Percentiles rank a stretch among this genome's conserved stretches.
These are phyloP conservation scores for Talaromyces sp. DNA, from an alignment of 2,329 filamentous ascomycete species.

Conservation along the genomic window DNA sequence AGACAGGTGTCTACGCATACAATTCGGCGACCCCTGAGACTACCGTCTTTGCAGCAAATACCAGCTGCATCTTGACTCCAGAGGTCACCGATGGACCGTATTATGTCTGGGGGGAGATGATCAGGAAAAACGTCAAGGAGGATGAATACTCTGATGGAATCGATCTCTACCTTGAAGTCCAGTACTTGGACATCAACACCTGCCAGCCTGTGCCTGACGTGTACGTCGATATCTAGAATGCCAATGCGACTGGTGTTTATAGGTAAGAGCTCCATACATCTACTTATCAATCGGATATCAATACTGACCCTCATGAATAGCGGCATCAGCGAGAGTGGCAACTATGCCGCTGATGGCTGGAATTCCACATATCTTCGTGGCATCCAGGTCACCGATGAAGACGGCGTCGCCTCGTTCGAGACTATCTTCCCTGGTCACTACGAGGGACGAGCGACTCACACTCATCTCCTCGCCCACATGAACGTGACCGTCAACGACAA, in stretches of 20 bases:
- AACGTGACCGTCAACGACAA: constrained; percentile 38
- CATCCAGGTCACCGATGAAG: constrained; percentile 44
- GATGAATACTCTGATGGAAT: constrained; percentile 34
- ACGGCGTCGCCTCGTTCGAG: constrained; percentile 50
- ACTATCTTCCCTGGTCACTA: constrained; percentile 50
- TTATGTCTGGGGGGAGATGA: constrained; percentile 44
- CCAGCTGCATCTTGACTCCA: constrained; percentile 43
- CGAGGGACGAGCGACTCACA: constrained; percentile 46
- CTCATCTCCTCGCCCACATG: constrained; percentile 48
- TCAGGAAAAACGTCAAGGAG: constrained; percentile 43
- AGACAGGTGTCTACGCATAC: neutral
- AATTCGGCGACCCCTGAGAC: neutral
- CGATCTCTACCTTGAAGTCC: constrained; percentile 43
- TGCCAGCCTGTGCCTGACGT: constrained; percentile 40
- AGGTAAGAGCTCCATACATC: constrained; percentile 18
- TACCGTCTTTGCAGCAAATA: constrained; percentile 32
- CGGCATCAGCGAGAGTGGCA: constrained; percentile 12
- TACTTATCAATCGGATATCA: neutral
- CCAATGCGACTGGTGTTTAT: constrained; percentile 48
- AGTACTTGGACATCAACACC: constrained; percentile 47
- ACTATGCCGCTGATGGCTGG: constrained; percentile 23
- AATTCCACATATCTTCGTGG: constrained; percentile 49
- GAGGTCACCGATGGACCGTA: constrained; percentile 46
- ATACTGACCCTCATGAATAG: constrained; percentile 13
- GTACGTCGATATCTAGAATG: constrained; percentile 47